Conservation (phyloP, 495 filamentous ascomycete species). For the Aspergillus cavernicola region DNA sequence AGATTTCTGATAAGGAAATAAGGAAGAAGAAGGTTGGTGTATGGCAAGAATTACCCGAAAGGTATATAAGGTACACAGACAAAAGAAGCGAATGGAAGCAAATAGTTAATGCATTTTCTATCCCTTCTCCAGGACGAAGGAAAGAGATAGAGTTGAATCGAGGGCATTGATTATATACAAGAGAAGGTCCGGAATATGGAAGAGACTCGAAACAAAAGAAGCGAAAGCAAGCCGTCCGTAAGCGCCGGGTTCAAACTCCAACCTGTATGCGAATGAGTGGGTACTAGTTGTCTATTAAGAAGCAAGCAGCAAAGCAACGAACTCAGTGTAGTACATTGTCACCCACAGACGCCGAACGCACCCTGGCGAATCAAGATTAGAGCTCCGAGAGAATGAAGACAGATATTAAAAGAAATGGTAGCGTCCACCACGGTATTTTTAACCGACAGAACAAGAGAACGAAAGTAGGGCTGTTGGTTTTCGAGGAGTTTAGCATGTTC, state of each 20-base stretch:
- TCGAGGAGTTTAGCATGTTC: no score
- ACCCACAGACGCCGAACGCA: constrained; percentile 3
- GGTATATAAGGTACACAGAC: no score
- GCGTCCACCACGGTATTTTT: background rate
- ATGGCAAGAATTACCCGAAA: no score
- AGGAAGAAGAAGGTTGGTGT: no score
- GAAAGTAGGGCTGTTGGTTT: background rate
- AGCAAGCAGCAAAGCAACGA: background rate
- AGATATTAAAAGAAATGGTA: background rate
- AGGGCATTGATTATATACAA: no score
- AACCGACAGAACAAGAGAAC: background rate
- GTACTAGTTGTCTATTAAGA: constrained; percentile 1
- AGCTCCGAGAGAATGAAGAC: background rate
- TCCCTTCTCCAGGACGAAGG: no score
- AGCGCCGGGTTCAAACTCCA: constrained; percentile 8
- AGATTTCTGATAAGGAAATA: no score
- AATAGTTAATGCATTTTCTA: no score
- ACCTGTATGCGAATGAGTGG: background rate
- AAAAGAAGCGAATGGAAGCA: no score
- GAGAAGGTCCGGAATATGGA: no score
- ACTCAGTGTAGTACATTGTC: background rate
- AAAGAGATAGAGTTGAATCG: no score
- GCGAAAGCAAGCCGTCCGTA: background rate
- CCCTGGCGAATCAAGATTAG: background rate
- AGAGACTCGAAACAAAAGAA: background rate